Conservation (phyloP, 1,284 basidiomycete genomes). For the Microbotryum intermedium region DNA sequence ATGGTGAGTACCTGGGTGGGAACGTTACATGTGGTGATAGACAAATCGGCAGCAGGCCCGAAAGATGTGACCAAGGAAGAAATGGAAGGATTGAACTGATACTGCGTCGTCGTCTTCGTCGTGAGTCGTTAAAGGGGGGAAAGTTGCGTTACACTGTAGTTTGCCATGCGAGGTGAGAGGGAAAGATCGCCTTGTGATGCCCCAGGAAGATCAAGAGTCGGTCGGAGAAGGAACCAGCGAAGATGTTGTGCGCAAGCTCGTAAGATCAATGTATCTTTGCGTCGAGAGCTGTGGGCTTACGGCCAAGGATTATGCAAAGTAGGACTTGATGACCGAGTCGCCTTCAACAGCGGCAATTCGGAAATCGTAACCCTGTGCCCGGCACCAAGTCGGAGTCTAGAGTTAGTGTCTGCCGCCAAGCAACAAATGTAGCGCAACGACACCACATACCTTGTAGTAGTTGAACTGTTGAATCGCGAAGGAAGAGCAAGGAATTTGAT, state of each 20-base stretch:
- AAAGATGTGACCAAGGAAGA: too few species aligned
- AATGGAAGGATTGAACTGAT: too few species aligned
- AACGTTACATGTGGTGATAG: too few species aligned
- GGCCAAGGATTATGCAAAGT: conserved; percentile 9
- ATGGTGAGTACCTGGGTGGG: too few species aligned
- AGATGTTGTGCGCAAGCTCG: neutral
- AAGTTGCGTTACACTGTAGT: neutral
- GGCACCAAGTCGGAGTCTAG: neutral
- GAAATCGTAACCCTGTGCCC: conserved; percentile 28
- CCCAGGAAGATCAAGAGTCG: neutral
- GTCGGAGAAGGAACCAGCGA: neutral
- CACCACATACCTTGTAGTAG: conserved; percentile 15
- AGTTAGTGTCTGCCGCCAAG: neutral
- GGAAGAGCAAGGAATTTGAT: neutral
- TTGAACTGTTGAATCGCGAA: neutral
- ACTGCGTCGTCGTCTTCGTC: too few species aligned
- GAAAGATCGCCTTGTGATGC: neutral
- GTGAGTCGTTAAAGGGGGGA: neutral
- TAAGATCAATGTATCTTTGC: neutral
- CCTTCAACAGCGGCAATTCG: conserved; percentile 25
- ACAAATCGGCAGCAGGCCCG: too few species aligned
- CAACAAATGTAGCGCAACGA: too few species aligned
- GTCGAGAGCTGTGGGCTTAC: neutral
- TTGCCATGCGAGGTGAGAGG: neutral
- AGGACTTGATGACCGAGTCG: conserved; percentile 18